Evolutionary conservation across 495 filamentous ascomycete species (phyloP), one percentile per base, ranked within the genome.

Genomic region (Cenococcum geophilum): DNA sequence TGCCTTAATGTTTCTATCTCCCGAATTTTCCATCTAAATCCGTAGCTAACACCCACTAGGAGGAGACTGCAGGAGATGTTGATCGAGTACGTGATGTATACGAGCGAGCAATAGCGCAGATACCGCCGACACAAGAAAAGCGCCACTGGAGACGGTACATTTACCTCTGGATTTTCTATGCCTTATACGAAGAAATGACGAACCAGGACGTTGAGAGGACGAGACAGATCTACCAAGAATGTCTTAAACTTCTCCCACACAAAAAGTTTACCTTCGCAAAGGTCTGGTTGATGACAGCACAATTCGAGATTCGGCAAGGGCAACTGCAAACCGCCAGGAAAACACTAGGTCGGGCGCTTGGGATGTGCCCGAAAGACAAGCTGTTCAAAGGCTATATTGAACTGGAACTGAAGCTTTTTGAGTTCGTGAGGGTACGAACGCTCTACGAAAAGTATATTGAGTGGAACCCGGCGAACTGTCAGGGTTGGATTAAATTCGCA

Each of bases 211-310:
- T 83, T 37, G 81, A 86, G 21, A 85, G 95, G 37, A 91, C 92
- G 8, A 82, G 89, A 32, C 88, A 96, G 68, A 89, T 98, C 65
- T 97, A 96, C 76, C 80, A 88, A 59, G 88, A 92, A 63, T 95
- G 89, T 62, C 75, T 97, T 37, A 86, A 85, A 66, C 76, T 97
- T 23, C 86, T 97, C 63, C 95, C 93, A 0, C 92, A 98, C 76
- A 95, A 96, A 73, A 88, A 89, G 65, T 98, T 97, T 76, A 97
- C 93, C 1, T 98, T 97, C 72, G 89, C 91, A 72, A 98, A 98
- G 70, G 78, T 97, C 56, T 97, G 95, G 93, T 76, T 97, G 18
- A 78, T 92, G 74, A 92, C 90, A 68, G 92, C 92, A 9, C 89
- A 95, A 59, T 96, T 97, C 69, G 91, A 97, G 70, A 79, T 97